phyloP scores from a whole-genome alignment of 1,284 basidiomycete genomes.

The Cryptococcus neoformans region DNA sequence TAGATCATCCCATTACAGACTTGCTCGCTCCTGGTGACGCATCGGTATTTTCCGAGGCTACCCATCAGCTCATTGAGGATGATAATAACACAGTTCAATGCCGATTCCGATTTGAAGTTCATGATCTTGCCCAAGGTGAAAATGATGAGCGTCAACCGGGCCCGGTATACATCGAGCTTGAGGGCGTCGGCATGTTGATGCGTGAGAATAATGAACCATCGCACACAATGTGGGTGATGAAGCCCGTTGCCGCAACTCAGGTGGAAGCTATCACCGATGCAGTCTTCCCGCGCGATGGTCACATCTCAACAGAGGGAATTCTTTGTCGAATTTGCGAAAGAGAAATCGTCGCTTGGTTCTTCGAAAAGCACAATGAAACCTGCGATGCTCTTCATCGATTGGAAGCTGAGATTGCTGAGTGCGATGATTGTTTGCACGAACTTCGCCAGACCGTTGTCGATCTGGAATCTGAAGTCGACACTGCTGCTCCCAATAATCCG shows the following conservation, averaged over 20 bases:
- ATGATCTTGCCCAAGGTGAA: conserved; percentile 35
- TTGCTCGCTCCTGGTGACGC: conserved; percentile 81
- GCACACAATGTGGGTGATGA: conserved; percentile 99
- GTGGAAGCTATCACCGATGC: conserved; percentile 36
- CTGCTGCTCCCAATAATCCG: conserved; percentile 46
- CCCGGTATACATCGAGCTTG: conserved; percentile 79
- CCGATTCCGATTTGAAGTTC: conserved; percentile 72
- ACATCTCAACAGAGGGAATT: conserved; percentile 80
- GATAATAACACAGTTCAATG: conserved; percentile 94
- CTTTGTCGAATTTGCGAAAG: conserved; percentile 98
- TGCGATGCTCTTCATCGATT: conserved; percentile 95
- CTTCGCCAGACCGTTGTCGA: conserved; percentile 77
- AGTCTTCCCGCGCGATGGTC: conserved; percentile 66
- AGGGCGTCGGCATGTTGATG: conserved; percentile 99
- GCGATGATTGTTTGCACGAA: conserved; percentile 89
- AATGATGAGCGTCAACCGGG: conserved; percentile 42
- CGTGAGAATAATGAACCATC: conserved; percentile 83
- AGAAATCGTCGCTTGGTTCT: conserved; percentile 97
- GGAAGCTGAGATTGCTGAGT: conserved; percentile 90
- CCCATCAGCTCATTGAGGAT: conserved; percentile 77
- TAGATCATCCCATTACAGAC: conserved; percentile 75
- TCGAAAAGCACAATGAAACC: conserved; percentile 99
- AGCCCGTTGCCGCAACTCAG: conserved; percentile 62
- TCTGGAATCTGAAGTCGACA: conserved; percentile 59
- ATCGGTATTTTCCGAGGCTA: conserved; percentile 83